Percentiles rank a stretch among this genome's conserved stretches.
Evolutionary conservation across 805 yeast genomes (phyloP).

Genomic region (Teunomyces tritomae): DNA sequence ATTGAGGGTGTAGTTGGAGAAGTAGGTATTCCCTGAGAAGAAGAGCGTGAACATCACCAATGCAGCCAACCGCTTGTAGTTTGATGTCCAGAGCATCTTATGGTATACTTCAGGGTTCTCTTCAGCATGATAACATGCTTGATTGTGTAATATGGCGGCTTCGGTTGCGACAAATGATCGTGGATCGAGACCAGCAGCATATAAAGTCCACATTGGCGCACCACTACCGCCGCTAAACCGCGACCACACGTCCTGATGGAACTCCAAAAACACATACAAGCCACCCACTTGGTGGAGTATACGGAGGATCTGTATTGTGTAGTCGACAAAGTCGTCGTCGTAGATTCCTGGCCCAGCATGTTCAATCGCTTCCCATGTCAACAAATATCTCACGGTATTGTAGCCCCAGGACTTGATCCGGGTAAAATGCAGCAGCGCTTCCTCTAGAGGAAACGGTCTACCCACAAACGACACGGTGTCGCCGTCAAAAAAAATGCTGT

Average conservation of each 20-base stretch:
- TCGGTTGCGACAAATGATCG: constrained; percentile 65
- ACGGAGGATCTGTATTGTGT: constrained; percentile 59
- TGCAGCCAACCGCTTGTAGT: constrained; percentile 72
- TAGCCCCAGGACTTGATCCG: constrained; percentile 80
- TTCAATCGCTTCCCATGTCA: constrained; percentile 93
- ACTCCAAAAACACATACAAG: constrained; percentile 75
- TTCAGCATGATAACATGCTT: constrained; percentile 31
- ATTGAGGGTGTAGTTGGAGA: constrained; percentile 72
- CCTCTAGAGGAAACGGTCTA: constrained; percentile 73
- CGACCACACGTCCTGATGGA: constrained; percentile 95
- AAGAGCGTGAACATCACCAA: constrained; percentile 83
- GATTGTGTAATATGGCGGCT: constrained; percentile 77
- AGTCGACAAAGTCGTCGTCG: constrained; percentile 73
- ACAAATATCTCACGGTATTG: constrained; percentile 70
- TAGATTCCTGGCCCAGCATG: constrained; percentile 83
- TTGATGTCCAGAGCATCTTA: constrained; percentile 92
- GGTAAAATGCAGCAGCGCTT: constrained; percentile 64
- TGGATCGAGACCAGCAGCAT: constrained; percentile 86
- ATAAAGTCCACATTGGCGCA: constrained; percentile 90
- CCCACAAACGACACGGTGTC: constrained; percentile 79
- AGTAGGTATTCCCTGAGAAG: constrained; percentile 72
- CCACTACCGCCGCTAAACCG: constrained; percentile 88
- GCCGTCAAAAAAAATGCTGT: constrained; percentile 60
- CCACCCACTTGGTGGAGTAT: constrained; percentile 65
- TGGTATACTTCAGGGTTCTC: constrained; percentile 50